phyloP scores from a whole-genome alignment of 1,139 yeast species.

The Casaregolazyma lundiana region DNA sequence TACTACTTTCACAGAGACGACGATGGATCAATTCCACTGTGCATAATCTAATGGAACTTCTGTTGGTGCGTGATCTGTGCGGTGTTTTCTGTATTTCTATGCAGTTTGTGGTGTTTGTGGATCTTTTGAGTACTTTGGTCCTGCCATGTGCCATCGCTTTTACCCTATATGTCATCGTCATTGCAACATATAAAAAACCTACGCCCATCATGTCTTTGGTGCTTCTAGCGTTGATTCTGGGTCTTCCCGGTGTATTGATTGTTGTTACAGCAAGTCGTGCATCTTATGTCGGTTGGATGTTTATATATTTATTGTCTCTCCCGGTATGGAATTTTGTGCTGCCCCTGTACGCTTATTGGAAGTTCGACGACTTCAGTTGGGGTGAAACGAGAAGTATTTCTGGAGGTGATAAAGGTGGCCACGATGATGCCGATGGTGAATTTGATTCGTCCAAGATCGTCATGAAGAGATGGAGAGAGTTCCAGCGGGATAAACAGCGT shows the following conservation, averaged over 20 bases:
- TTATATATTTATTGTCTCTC: constrained; percentile 71
- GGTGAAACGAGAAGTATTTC: constrained; percentile 91
- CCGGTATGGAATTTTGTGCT: constrained; percentile 94
- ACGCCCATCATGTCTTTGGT: constrained; percentile 79
- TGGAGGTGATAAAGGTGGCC: constrained; percentile 63
- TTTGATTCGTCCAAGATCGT: constrained; percentile 84
- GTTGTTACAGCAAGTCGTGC: constrained; percentile 81
- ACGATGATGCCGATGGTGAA: constrained; percentile 68
- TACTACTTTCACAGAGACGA: constrained; percentile 88
- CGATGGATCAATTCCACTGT: constrained; percentile 98
- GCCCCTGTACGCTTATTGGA: constrained; percentile 91
- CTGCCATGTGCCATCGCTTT: constrained; percentile 89
- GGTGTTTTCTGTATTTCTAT: constrained; percentile 96
- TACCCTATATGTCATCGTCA: constrained; percentile 74
- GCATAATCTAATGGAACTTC: constrained; percentile 89
- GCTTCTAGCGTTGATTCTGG: constrained; percentile 75
- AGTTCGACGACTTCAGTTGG: constrained; percentile 97
- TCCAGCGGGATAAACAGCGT: constrained; percentile 55
- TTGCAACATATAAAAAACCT: constrained; percentile 73
- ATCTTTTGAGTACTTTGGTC: constrained; percentile 84
- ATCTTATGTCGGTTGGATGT: constrained; percentile 77
- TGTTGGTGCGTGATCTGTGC: constrained; percentile 83
- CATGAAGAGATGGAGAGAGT: constrained; percentile 94
- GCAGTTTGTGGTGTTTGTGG: constrained; percentile 90
- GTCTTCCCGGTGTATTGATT: constrained; percentile 83